Evolutionary conservation across 2,329 filamentous ascomycete species (phyloP), one percentile per base, ranked within the genome.

Genomic region (Colletotrichum truncatum): DNA sequence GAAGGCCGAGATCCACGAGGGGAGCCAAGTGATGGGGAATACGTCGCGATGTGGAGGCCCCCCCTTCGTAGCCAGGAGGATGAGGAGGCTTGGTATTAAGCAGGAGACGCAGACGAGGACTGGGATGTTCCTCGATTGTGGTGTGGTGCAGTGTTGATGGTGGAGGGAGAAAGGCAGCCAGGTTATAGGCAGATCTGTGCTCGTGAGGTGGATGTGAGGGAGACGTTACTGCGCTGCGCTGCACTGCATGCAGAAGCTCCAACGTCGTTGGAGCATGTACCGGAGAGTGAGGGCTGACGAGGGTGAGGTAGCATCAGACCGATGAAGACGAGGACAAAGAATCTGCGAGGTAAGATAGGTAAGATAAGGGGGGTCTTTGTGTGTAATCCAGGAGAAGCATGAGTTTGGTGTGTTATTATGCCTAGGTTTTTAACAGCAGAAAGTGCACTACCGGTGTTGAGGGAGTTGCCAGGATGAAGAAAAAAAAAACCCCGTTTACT

Each of bases 101-200:
- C 61, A 64, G 54, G 18, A 60, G 46, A 46, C 46, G 38, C 53
- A 63, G 53, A 26, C 46, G 18, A 38, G 48, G 34, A 55, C 62
- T 49, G 49, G 62, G 62, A 65, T 65, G 41, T 55, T 65, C 54
- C 48, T 64, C 28, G 48, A 41, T 61, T 54, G 28, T 54, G 56
- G 62, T 65, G 48, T 46, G 48, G 57, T 49, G 56, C 49, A 16
- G 41, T 30, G 49, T 26, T 49, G 57, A 63, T 25, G 62, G 26
- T 30, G 49, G 49, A 62, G 57, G 62, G 21, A n/a, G n/a, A 62
- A 16, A 49, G n/a, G 57, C n/a, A 12, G 26, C 10, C 48, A 16
- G 57, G 30, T 55, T 43, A 51, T 62, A 51, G 62, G 62, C 23
- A 62, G 62, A 45, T 36, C 39, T 45, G 23, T 10, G 16, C 23